These are phyloP conservation scores for Glarea lozoyensis DNA, from an alignment of 495 filamentous ascomycete genomes.

Conservation along the genomic window DNA sequence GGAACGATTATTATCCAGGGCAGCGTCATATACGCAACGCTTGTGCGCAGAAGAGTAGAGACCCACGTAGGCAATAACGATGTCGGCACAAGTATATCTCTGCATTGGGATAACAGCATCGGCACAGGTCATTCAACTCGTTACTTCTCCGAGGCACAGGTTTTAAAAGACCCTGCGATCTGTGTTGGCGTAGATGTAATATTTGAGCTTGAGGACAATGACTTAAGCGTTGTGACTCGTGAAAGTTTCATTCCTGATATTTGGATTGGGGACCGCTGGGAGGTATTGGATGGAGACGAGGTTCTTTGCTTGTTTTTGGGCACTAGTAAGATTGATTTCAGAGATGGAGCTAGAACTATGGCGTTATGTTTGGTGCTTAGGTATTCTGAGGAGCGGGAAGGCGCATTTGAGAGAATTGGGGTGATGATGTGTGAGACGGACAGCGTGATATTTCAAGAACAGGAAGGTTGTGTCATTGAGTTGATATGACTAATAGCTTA, in stretches of 20 bases:
- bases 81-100: background rate
- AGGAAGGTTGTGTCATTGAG: conserved; percentile 1
- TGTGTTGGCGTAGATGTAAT: background rate
- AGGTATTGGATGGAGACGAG: conserved; percentile 1
- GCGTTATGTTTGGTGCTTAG: conserved; percentile 1
- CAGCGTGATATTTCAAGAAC: background rate
- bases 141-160: background rate
- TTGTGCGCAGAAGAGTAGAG: background rate
- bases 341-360: background rate
- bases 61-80: background rate
- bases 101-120: background rate
- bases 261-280: background rate
- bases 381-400: background rate
- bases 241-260: conserved; percentile 1
- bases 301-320: conserved; percentile 1
- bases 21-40: background rate
- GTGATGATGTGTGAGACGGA: conserved; percentile 1
- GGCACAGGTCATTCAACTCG: background rate
- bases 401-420: conserved; percentile 1
- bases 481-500: conserved; percentile 1
- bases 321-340: background rate
- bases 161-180: background rate
- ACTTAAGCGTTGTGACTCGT: background rate
- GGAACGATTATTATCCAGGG: conserved; percentile 2
- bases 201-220: background rate